Evolutionary conservation across 768 basidiomycete genomes (phyloP).

Genomic region (Sarcomyxa edulis): DNA sequence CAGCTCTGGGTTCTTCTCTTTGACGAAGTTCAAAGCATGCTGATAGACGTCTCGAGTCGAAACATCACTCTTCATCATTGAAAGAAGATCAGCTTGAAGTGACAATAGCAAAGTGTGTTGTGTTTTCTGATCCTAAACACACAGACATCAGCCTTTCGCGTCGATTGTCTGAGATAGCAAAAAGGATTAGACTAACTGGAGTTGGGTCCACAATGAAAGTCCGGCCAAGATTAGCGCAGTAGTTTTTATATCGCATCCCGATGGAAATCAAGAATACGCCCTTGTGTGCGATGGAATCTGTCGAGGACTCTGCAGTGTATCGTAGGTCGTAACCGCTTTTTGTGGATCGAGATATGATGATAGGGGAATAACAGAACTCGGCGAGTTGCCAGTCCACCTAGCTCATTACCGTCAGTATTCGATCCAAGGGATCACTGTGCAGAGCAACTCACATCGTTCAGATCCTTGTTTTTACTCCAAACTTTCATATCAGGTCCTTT

Average conservation of each 20-base stretch:
- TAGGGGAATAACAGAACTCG: slow-evolving; percentile 93
- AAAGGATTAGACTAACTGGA: slow-evolving; percentile 42
- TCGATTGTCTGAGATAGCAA: background rate
- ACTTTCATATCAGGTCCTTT: slow-evolving; percentile 91
- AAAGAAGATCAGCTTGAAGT: slow-evolving; percentile 71
- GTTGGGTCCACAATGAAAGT: slow-evolving; percentile 95
- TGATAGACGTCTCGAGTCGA: slow-evolving; percentile 79
- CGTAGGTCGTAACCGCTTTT: slow-evolving; percentile 83
- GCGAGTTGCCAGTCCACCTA: slow-evolving; percentile 87
- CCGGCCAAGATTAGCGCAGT: slow-evolving; percentile 88
- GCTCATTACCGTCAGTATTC: slow-evolving; percentile 2
- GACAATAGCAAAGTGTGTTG: slow-evolving; percentile 77
- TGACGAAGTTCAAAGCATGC: slow-evolving; percentile 62
- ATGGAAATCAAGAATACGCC: slow-evolving; percentile 86
- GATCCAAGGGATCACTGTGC: background rate
- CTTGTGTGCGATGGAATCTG: slow-evolving; percentile 77
- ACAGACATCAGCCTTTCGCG: slow-evolving; percentile 6
- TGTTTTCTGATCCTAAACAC: slow-evolving; percentile 79
- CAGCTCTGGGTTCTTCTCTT: slow-evolving; percentile 74
- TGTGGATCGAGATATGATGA: slow-evolving; percentile 90
- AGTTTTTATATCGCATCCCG: slow-evolving; percentile 89
- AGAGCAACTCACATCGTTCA: slow-evolving; percentile 64
- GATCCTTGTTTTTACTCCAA: slow-evolving; percentile 75
- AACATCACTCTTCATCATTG: slow-evolving; percentile 75
- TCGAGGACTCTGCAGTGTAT: slow-evolving; percentile 80